Base-by-base conservation (phyloP, 306 rosid species). In the Cicer bijugum region DNA sequence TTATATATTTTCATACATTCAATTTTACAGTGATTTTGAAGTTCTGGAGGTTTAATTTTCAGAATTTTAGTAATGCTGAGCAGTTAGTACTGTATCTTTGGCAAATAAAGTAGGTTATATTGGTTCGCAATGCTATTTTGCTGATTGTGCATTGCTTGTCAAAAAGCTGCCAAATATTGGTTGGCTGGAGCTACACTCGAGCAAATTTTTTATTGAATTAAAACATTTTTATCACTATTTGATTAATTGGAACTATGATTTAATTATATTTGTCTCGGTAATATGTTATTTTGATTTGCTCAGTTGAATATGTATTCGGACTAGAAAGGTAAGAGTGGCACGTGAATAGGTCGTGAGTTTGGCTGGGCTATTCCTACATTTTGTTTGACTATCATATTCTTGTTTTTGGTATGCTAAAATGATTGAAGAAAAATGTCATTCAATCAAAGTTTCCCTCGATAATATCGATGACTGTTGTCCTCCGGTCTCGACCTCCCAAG, bases 31-130 rank as follows among this genome's bases (percentile, higher is more conserved):
- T 81, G 76, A 58, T 82, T 86, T 87, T 83, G 75, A 72, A 85
- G 80, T 75, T 67, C 15, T 69, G 73, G 69, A 61, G 75, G 60
- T 77, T 69, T 76, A 51, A 44, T 67, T 75, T 68, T 60, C 44
- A 43, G 45, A 60, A 74, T 2, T 60, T 70, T 80, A 75, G 33
- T 71, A 82, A 56, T 15, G 82, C 78, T 12, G 67, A 53, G 83
- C 85, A 84, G 67, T 67, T 64, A 80, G 58, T 40, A 17, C 81
- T 73, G 74, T 79, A 56, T 85, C 64, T 83, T 83, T 71, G 80
- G 83, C 85, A 79, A 84, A 87, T 88, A 88, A 91, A 75, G 55
- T 75, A 75, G 84, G 71, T 82, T 63, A 40, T 55, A 68, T 76
- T 72, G 87, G 85, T 83, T 77, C 69, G 86, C 82, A 58, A 80